These are phyloP conservation scores for Lepidium aucheri DNA, from an alignment of 345 rosid species.

Conservation along the genomic window DNA sequence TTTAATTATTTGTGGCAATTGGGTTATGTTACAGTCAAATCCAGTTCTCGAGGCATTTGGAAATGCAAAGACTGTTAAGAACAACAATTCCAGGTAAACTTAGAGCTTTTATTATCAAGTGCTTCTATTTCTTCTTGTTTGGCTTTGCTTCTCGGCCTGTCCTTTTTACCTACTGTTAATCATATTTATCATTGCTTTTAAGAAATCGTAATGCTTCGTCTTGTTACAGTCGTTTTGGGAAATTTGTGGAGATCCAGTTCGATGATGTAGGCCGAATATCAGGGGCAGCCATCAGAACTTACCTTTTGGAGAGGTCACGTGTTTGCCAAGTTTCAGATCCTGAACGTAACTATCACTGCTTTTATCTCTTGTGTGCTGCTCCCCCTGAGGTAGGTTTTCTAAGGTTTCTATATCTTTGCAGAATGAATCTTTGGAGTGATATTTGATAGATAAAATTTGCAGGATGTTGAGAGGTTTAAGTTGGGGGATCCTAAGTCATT, in stretches of 20 bases:
- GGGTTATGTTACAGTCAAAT: slow-evolving; percentile 60
- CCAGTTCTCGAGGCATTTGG: slow-evolving; percentile 97
- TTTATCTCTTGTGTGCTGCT: slow-evolving; percentile 89
- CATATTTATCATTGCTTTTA: background rate
- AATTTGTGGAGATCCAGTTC: slow-evolving; percentile 91
- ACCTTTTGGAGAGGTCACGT: slow-evolving; percentile 93
- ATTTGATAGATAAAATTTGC: slow-evolving; percentile 17
- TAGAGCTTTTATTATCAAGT: background rate
- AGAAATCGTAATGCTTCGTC: background rate
- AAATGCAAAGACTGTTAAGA: slow-evolving; percentile 86
- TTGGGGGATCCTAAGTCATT: slow-evolving; percentile 77
- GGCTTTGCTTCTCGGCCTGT: background rate
- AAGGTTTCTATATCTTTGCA: background rate
- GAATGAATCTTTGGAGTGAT: slow-evolving; percentile 14
- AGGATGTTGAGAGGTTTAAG: slow-evolving; percentile 80
- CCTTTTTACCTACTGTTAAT: background rate
- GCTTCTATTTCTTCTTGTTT: slow-evolving; percentile 9
- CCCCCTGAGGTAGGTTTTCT: slow-evolving; percentile 50
- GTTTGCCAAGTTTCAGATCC: slow-evolving; percentile 92
- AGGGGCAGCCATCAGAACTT: slow-evolving; percentile 92
- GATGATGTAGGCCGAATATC: slow-evolving; percentile 73
- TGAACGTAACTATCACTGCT: slow-evolving; percentile 94
- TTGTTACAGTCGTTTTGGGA: slow-evolving; percentile 79
- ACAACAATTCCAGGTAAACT: slow-evolving; percentile 79
- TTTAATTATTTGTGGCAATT: background rate